Evolutionary conservation across 805 yeast species (phyloP).

Genomic region (Ogataea sp.): DNA sequence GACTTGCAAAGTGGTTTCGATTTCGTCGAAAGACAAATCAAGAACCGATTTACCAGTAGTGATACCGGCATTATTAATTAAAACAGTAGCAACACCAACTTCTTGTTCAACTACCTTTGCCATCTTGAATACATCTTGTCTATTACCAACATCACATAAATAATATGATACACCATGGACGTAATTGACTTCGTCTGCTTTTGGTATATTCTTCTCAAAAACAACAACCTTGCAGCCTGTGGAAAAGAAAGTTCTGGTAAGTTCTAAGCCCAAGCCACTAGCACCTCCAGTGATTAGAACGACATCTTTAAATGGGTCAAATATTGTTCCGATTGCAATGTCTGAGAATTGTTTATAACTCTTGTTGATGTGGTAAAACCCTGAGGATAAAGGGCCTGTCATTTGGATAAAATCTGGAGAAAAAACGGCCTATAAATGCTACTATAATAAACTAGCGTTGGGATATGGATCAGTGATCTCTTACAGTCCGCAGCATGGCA

Average conservation of each 20-base stretch:
- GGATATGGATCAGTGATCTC: too few relatives aligned
- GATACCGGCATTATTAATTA: conserved; percentile 85
- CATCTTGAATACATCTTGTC: conserved; percentile 32
- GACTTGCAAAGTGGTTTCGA: conserved; percentile 54
- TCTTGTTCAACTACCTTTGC: conserved; percentile 33
- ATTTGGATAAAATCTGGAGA: too few relatives aligned
- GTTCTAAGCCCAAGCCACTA: conserved; percentile 66
- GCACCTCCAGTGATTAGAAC: conserved; percentile 81
- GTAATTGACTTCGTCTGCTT: conserved; percentile 38
- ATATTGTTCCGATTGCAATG: conserved; percentile 39
- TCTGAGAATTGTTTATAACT: conserved; percentile 26
- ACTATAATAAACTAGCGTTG: too few relatives aligned
- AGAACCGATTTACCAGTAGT: conserved; percentile 49
- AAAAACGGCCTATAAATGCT: too few relatives aligned
- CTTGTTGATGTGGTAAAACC: conserved; percentile 19
- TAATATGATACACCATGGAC: too few relatives aligned
- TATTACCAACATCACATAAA: conserved; percentile 68
- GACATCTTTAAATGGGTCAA: conserved; percentile 48
- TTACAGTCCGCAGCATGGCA: too few relatives aligned
- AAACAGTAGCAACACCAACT: conserved; percentile 54
- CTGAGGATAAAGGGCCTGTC: conserved; percentile 21
- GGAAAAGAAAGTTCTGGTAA: conserved; percentile 38
- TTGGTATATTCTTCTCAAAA: conserved; percentile 49
- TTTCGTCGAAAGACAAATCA: conserved; percentile 46
- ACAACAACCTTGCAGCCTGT: conserved; percentile 50